These are phyloP conservation scores for Colletotrichum tabaci DNA, from an alignment of 2,329 filamentous ascomycete genomes.

Conservation along the genomic window DNA sequence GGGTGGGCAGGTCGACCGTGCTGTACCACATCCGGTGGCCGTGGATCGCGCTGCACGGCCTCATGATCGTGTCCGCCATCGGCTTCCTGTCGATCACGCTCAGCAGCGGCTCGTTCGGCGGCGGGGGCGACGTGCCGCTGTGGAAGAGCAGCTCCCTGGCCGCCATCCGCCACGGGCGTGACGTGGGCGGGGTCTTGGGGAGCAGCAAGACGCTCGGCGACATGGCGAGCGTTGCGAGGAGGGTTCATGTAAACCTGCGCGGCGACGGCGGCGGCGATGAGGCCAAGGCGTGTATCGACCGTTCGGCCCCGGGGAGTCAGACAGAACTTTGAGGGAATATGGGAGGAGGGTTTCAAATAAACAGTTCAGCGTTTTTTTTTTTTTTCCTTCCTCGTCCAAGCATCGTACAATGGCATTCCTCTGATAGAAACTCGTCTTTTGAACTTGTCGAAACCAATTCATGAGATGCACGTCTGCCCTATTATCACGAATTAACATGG, in stretches of 20 bases:
- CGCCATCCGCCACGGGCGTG: conserved; percentile 11
- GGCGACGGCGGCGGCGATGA: conserved; percentile 17
- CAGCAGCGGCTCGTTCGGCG: neutral
- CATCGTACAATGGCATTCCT: too few species aligned
- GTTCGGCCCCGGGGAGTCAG: neutral
- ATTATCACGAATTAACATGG: neutral
- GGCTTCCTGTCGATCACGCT: conserved; percentile 8
- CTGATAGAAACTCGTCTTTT: too few species aligned
- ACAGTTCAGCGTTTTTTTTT: neutral
- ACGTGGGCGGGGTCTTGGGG: conserved; percentile 3
- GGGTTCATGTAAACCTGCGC: neutral
- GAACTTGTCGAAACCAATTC: neutral
- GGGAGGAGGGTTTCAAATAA: neutral
- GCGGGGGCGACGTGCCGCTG: neutral
- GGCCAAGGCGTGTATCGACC: conserved; percentile 3
- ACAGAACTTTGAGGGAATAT: neutral
- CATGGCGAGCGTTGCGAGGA: conserved; percentile 33
- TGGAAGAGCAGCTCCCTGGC: conserved; percentile 38
- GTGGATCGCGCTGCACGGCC: conserved; percentile 27
- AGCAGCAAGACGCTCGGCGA: conserved; percentile 23
- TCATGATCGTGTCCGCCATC: neutral
- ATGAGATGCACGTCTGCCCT: neutral
- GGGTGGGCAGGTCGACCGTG: neutral
- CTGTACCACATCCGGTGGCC: conserved; percentile 30
- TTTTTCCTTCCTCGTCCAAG: neutral